phyloP scores from a whole-genome alignment of 768 basidiomycete species.

The Phaffia australis region DNA sequence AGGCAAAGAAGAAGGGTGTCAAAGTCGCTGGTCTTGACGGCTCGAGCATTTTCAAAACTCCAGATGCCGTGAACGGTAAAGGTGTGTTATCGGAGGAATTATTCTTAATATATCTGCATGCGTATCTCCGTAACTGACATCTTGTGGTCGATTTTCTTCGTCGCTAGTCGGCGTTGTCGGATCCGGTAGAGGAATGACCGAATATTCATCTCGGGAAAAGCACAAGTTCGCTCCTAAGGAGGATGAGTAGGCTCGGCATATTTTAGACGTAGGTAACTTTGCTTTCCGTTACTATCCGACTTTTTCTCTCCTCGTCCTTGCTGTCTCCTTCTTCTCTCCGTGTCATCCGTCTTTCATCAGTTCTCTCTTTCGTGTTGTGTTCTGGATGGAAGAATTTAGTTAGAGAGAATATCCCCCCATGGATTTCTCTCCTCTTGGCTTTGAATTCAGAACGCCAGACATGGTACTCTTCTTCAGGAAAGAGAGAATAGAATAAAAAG shows the following conservation, averaged over 20 bases:
- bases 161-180: conserved; percentile 37
- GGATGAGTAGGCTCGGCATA: conserved; percentile 24
- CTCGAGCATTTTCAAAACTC: conserved; percentile 22
- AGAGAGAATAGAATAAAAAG: too few relatives aligned
- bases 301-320: too few relatives aligned
- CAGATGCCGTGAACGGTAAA: conserved; percentile 11
- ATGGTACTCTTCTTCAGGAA: too few relatives aligned
- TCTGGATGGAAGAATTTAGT: too few relatives aligned
- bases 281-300: too few relatives aligned
- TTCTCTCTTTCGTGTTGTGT: too few relatives aligned
- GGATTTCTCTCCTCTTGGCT: too few relatives aligned
- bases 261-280: too few relatives aligned
- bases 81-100: conserved; percentile 1
- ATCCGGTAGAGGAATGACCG: conserved; percentile 36
- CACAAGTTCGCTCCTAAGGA: conserved; percentile 36
- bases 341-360: too few relatives aligned
- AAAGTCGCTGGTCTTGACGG: conserved; percentile 34
- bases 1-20: conserved; percentile 40
- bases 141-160: neutral
- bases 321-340: too few relatives aligned
- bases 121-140: neutral
- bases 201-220: conserved; percentile 37
- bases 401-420: too few relatives aligned
- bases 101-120: neutral
- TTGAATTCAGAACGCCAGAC: too few relatives aligned